These are phyloP conservation scores for Xylaria palmicola DNA, from an alignment of 495 filamentous ascomycete genomes.

Conservation along the genomic window DNA sequence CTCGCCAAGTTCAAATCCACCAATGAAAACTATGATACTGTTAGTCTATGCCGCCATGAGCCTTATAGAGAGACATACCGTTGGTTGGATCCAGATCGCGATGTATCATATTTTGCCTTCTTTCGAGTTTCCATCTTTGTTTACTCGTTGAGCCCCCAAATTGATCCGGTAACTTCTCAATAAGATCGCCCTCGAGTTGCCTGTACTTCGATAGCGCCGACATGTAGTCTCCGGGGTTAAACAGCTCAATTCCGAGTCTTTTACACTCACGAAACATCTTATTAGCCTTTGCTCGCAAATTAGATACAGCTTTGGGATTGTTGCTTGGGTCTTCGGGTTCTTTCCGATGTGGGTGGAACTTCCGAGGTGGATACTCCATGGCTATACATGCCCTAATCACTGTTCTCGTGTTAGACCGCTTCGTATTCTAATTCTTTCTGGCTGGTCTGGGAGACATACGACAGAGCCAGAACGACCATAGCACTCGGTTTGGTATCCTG, in stretches of 20 bases:
- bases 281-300: not conserved
- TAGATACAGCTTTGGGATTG: not conserved
- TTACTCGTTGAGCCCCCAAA: not conserved
- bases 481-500: conserved; percentile 13
- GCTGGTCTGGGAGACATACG: not conserved
- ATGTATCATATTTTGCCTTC: conserved; percentile 13
- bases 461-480: conserved; percentile 18
- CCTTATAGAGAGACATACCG: not conserved
- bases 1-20: conserved; percentile 2
- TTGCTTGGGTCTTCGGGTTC: not conserved
- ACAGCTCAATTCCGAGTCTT: not conserved
- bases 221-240: not conserved
- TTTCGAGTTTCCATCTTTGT: conserved; percentile 3
- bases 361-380: conserved; percentile 17
- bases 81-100: conserved; percentile 11
- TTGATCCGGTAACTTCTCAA: not conserved
- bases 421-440: not conserved
- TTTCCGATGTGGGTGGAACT: conserved; percentile 4
- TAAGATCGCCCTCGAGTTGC: not conserved
- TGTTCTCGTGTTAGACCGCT: conserved; percentile 1
- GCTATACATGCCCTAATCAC: conserved; percentile 15
- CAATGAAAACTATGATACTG: conserved; percentile 4
- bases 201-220: no score
- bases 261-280: not conserved
- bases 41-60: not conserved